Evolutionary conservation across 345 rosid species (phyloP).

Genomic region (Gossypium herbaceum): DNA sequence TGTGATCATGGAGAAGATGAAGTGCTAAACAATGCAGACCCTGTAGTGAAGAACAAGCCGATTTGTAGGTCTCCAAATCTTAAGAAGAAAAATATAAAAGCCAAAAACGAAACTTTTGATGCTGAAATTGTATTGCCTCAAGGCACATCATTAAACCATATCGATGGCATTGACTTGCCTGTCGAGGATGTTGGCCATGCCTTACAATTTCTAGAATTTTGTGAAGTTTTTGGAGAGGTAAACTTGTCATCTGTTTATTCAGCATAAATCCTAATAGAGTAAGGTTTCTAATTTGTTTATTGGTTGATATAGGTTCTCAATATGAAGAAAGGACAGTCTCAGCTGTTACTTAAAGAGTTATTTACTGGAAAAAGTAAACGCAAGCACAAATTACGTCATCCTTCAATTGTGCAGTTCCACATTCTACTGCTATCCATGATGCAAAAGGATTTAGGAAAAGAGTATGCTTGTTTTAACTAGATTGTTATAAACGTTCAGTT

Average conservation of each 20-base stretch:
- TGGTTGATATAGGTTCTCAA: constrained; percentile 10
- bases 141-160: constrained; percentile 2
- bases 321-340: constrained; percentile 18
- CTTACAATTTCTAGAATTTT: constrained; percentile 26
- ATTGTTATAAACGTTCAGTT: neutral
- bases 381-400: neutral
- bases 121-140: constrained; percentile 6
- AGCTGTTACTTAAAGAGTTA: constrained; percentile 14
- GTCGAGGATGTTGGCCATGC: constrained; percentile 13
- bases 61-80: neutral
- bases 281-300: neutral
- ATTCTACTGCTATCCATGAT: constrained; percentile 18
- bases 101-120: constrained; percentile 6
- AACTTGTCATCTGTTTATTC: constrained; percentile 2
- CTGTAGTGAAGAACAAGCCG: neutral
- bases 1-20: neutral
- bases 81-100: constrained; percentile 2
- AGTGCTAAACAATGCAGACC: neutral
- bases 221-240: constrained; percentile 27
- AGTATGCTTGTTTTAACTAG: constrained; percentile 9
- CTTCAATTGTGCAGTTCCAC: constrained; percentile 17
- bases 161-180: constrained; percentile 16
- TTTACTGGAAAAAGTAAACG: constrained; percentile 2
- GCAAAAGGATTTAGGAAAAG: constrained; percentile 11
- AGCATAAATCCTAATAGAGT: neutral